A percentile compares a stretch with the other conserved stretches of the same genome.
Evolutionary conservation across 2,329 filamentous ascomycete species (phyloP).

Genomic region (Aureobasidium leucospermi): DNA sequence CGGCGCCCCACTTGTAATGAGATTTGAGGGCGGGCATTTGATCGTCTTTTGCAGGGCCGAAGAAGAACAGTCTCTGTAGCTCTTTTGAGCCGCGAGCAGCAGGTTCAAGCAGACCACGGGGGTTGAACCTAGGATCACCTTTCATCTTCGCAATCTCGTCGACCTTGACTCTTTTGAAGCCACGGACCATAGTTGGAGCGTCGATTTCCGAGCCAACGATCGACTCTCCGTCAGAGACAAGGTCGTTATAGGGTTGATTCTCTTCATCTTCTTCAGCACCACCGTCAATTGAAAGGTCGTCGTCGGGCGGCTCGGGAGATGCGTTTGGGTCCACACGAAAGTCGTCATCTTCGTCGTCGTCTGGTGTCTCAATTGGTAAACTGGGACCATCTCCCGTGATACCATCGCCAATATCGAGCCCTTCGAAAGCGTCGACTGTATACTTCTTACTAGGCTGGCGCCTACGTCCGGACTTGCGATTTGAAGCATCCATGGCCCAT

Average conservation of each 20-base stretch:
- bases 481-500: constrained; percentile 3
- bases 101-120: constrained; percentile 22
- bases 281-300: constrained; percentile 4
- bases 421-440: constrained; percentile 30
- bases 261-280: constrained; percentile 21
- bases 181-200: not conserved
- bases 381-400: constrained; percentile 27
- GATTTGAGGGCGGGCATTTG: constrained; percentile 40
- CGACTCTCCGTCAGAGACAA: constrained; percentile 25
- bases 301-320: constrained; percentile 19
- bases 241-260: constrained; percentile 30
- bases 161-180: not conserved
- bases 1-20: constrained; percentile 44
- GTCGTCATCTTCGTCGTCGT: constrained; percentile 30
- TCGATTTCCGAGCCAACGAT: not conserved
- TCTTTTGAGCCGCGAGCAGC: constrained; percentile 30
- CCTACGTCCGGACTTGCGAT: constrained; percentile 12
- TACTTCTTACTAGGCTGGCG: constrained; percentile 23
- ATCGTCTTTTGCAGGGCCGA: constrained; percentile 45
- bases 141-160: constrained; percentile 8
- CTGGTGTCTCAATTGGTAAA: constrained; percentile 16
- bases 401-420: constrained; percentile 23
- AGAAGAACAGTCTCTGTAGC: constrained; percentile 41
- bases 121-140: constrained; percentile 16
- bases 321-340: constrained; percentile 26